Conservation (phyloP, 2,329 filamentous ascomycete genomes). For the Scedosporium boydii region DNA sequence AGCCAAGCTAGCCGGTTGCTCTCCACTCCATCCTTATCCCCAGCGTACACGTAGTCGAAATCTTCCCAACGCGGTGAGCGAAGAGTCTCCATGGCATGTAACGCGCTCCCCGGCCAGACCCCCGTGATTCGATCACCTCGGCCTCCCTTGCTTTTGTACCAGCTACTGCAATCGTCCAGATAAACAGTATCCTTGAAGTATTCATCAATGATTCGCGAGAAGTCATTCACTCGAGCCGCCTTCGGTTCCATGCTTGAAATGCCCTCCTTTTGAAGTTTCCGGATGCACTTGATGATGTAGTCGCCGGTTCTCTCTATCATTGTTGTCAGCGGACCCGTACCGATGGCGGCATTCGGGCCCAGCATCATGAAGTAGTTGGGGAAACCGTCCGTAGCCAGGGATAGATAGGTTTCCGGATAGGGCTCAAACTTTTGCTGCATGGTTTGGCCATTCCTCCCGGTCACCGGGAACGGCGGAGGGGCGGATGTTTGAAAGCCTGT, state of each 20-base stretch:
- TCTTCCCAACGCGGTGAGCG: conserved; percentile 36
- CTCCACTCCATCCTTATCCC: neutral
- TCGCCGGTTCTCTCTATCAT: conserved; percentile 35
- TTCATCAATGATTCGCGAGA: conserved; percentile 33
- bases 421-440: conserved; percentile 28
- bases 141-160: conserved; percentile 40
- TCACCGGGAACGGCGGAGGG: conserved; percentile 23
- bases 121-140: conserved; percentile 28
- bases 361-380: conserved; percentile 40
- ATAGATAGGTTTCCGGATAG: conserved; percentile 33
- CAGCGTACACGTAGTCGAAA: conserved; percentile 14
- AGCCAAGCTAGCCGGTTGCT: no score
- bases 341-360: conserved; percentile 38
- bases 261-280: conserved; percentile 16
- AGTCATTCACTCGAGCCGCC: conserved; percentile 34
- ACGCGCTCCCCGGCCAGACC: conserved; percentile 34
- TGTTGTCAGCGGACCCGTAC: conserved; percentile 33
- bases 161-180: conserved; percentile 37
- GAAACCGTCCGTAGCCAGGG: conserved; percentile 34
- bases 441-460: conserved; percentile 25
- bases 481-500: conserved; percentile 27
- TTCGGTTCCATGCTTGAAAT: conserved; percentile 31
- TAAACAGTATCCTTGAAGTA: conserved; percentile 41
- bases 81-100: conserved; percentile 32
- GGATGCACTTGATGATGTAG: conserved; percentile 15